Base-by-base conservation (phyloP, 768 basidiomycete genomes). In the Bullera alba region DNA sequence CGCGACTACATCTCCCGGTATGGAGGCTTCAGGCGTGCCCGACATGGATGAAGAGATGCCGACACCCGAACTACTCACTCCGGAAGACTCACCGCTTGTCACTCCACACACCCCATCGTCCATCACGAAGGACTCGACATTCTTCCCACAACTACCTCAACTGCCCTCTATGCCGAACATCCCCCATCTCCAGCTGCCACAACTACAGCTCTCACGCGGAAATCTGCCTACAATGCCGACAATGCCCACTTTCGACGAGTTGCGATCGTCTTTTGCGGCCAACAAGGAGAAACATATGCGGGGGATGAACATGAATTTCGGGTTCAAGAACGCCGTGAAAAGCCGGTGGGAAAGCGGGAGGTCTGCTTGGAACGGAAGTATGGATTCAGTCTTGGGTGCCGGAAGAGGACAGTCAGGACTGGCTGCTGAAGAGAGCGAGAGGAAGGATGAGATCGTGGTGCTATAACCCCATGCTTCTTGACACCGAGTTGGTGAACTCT, bases 271-370 rank as follows among this genome's bases (percentile, higher is more conserved):
- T 10, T n/a, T 56, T 22, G 39, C 26, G 37, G 38, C 25, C 2
- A 38, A 28, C 21, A n/a, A 12, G 12, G 42, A 30, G 37, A 42
- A 19, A 12, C n/a, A n/a, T n/a, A n/a, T n/a, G n/a, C n/a, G n/a
- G n/a, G n/a, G n/a, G n/a, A n/a, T n/a, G n/a, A 42, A 28, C 26
- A 44, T 45, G 28, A 27, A 43, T 36, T 38, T 36, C 5, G 66
- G 56, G 16, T 68, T 69, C 46, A 69, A 56, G 36, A 59, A 63
- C 29, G 67, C 67, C 3, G 67, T 69, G 21, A 56, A 57, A 43
- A 41, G 34, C 32, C 25, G 59, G 28, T 65, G 63, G 63, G 67
- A 65, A 36, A 56, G 57, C 27, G 63, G 42, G n/a, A 25, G 56
- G 21, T 65, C 63, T 32, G 41, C 22, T n/a, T n/a, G n/a, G n/a